These are phyloP conservation scores for Tylopilus vinaceipallidus DNA, from an alignment of 768 basidiomycete species.

Conservation along the genomic window DNA sequence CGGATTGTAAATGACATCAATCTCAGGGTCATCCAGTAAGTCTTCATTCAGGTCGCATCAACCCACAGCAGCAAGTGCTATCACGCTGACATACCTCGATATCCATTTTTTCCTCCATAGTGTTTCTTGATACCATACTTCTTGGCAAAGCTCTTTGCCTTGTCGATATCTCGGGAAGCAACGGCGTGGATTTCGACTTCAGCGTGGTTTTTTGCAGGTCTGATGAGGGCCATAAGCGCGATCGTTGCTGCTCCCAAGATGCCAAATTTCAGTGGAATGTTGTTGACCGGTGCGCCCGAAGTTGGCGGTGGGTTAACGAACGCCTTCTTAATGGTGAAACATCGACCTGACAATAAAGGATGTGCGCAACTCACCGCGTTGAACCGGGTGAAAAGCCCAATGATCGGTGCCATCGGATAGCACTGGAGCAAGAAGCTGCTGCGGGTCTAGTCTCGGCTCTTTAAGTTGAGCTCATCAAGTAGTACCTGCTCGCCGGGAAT, in stretches of 20 bases:
- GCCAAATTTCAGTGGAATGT: constrained; percentile 36
- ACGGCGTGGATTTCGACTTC: constrained; percentile 57
- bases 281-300: neutral
- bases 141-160: constrained; percentile 51
- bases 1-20: constrained; percentile 59
- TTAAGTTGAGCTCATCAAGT: too few species aligned
- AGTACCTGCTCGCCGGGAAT: too few species aligned
- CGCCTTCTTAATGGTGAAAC: constrained; percentile 16
- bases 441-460: too few species aligned
- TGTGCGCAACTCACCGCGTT: constrained; percentile 20
- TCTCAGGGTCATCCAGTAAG: constrained; percentile 49
- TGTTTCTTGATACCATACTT: constrained; percentile 51
- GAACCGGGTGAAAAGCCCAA: constrained; percentile 24
- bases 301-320: constrained; percentile 23
- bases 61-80: neutral
- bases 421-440: too few species aligned
- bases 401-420: constrained; percentile 27
- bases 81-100: constrained; percentile 43
- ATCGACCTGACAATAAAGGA: too few species aligned
- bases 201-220: constrained; percentile 50
- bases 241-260: constrained; percentile 55
- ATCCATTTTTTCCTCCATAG: constrained; percentile 45
- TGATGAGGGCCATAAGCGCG: constrained; percentile 49
- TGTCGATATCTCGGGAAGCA: constrained; percentile 51
- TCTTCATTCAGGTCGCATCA: constrained; percentile 30